phyloP scores from a whole-genome alignment of 345 rosid species.

The Citrus sinensis region DNA sequence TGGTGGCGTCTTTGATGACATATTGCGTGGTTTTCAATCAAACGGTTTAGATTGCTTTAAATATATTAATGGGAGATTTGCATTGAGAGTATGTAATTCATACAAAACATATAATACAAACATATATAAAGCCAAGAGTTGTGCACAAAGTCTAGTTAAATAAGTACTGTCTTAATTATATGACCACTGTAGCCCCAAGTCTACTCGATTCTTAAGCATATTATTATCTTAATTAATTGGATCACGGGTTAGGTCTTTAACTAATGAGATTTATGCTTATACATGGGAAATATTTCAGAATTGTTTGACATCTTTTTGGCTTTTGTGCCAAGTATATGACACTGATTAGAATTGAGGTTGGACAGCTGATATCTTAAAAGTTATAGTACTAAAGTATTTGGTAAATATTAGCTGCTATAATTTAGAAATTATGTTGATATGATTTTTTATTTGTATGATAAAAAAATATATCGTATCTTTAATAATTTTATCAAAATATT shows the following conservation, averaged over 20 bases:
- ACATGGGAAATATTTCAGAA: background rate
- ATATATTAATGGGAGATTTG: background rate
- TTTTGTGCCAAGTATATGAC: background rate
- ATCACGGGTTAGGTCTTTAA: background rate
- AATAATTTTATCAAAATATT: too few relatives aligned
- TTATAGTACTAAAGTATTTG: too few relatives aligned
- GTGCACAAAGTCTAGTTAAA: too few relatives aligned
- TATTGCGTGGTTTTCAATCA: background rate
- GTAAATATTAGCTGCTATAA: too few relatives aligned
- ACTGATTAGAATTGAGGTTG: too few relatives aligned
- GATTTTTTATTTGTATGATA: too few relatives aligned
- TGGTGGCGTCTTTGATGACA: conserved; percentile 11
- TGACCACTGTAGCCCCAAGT: background rate
- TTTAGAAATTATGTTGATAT: accelerated
- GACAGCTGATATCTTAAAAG: accelerated
- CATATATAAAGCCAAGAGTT: background rate
- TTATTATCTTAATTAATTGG: background rate
- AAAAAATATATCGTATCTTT: too few relatives aligned
- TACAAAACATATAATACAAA: background rate
- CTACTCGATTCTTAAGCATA: background rate
- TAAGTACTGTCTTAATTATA: background rate
- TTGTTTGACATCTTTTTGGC: background rate
- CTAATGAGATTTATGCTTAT: background rate
- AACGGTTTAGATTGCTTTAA: background rate
- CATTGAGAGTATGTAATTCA: background rate